Conservation (phyloP, 768 basidiomycete species). For the Suillus ampliporus region DNA sequence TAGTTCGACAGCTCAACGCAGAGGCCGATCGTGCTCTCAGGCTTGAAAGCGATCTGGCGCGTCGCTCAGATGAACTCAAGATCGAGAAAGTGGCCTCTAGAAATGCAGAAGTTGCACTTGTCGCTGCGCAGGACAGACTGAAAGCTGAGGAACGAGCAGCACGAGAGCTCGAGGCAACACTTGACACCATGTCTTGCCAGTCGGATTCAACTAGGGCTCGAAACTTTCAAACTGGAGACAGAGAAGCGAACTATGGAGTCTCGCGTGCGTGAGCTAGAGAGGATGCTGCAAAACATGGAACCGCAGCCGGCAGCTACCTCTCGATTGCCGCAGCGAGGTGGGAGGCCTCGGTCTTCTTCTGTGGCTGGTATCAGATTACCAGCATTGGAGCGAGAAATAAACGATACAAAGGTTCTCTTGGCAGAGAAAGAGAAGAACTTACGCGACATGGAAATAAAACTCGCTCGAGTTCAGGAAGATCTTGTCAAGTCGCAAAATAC, state of each 20-base stretch:
- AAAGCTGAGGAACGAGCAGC: constrained; percentile 55
- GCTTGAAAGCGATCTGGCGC: constrained; percentile 56
- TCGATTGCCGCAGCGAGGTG: constrained; percentile 39
- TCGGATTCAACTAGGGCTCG: constrained; percentile 52
- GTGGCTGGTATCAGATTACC: constrained; percentile 55
- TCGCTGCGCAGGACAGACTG: constrained; percentile 52
- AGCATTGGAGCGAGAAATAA: constrained; percentile 61
- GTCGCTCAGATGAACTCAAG: constrained; percentile 59
- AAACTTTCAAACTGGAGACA: constrained; percentile 53
- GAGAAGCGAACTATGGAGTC: constrained; percentile 63
- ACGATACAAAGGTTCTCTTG: constrained; percentile 49
- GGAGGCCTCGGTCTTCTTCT: constrained; percentile 64
- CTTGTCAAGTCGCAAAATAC: constrained; percentile 63
- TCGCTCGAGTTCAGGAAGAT: constrained; percentile 53
- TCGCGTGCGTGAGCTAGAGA: constrained; percentile 64
- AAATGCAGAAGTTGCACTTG: constrained; percentile 58
- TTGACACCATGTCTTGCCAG: constrained; percentile 60
- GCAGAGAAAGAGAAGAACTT: constrained; percentile 53
- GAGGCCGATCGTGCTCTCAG: constrained; percentile 62
- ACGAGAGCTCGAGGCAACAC: constrained; percentile 59
- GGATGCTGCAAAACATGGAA: constrained; percentile 44
- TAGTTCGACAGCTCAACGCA: constrained; percentile 50
- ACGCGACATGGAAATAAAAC: constrained; percentile 48
- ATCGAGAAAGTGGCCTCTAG: constrained; percentile 57
- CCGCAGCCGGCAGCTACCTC: constrained; percentile 29